Base-by-base conservation (phyloP, 371 early-diverging fungal genomes). In the Catenaria anguillulae region DNA sequence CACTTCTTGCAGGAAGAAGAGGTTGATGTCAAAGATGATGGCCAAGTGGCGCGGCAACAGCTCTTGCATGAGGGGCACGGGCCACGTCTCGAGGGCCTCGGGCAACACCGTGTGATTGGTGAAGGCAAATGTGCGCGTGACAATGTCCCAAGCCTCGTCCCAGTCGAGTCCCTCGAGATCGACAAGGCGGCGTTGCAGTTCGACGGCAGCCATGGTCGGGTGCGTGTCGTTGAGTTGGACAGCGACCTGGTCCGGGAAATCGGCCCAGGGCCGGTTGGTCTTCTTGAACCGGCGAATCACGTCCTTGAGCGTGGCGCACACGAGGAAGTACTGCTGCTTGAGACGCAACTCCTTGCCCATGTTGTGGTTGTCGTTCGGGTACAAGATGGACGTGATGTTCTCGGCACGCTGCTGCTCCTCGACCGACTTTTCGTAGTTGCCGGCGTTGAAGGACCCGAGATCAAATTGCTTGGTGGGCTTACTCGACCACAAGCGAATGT, bases 71-170 rank as follows among this genome's bases (percentile, higher is more conserved):
- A 92, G 82, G 8, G 91, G 89, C 33, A 92, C 92, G 6, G 92
- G 79, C 93, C 93, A 93, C 65, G 83, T 83, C 75, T 93, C 93
- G 74, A 93, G 79, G 58, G 93, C 93, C 73, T 93, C 93, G 55
- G 93, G 93, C 56, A 93, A 81, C 31, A 93, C 89, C 2, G 93
- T 93, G 75, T 93, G 93, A 77, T 93, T 93, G 71, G 93, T 93
- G 69, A 91, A 93, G 29, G 90, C 89, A 75, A 88, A 92, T 0
- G 86, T 85, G 64, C 75, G 77, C 50, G 86, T 89, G 33, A 86
- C 87, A 66, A 89, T 88, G n/a, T 80, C 80, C 93, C 92, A 93
- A 31, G 93, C 92, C 60, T 81, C 84, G 72, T 93, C 93, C 93
- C 93, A 93, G 35, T 67, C 74, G 55, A 93, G 67, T 63, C 82